A percentile compares a stretch with the other conserved stretches of the same genome.
Conservation (phyloP, 805 yeast species). For the Babjeviella inositovora region DNA sequence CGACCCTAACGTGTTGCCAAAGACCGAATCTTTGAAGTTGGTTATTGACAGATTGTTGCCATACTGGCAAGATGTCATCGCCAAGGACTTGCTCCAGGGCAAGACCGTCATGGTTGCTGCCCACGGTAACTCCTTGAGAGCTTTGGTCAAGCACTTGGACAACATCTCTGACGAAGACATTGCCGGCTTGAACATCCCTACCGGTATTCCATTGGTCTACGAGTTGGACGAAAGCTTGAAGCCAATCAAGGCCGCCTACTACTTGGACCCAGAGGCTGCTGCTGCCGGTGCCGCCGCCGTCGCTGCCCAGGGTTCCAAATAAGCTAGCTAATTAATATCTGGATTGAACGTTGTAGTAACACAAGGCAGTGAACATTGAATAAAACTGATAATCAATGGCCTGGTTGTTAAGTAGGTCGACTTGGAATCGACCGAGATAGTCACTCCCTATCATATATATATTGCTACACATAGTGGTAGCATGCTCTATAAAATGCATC, state of each 20-base stretch:
- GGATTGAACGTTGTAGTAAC: too few species aligned
- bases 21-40: slow-evolving; percentile 86
- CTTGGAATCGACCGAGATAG: too few species aligned
- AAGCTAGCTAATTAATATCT: too few species aligned
- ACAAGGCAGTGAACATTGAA: too few species aligned
- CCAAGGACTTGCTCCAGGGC: slow-evolving; percentile 68
- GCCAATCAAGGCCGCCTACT: slow-evolving; percentile 88
- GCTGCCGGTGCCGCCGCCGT: slow-evolving; percentile 99
- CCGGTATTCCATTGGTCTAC: slow-evolving; percentile 96
- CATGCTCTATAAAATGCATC: too few species aligned
- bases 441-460: too few species aligned
- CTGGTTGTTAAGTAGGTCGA: too few species aligned
- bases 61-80: slow-evolving; percentile 88
- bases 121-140: slow-evolving; percentile 98
- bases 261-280: slow-evolving; percentile 98
- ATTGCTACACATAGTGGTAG: too few species aligned
- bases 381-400: too few species aligned
- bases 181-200: slow-evolving; percentile 92
- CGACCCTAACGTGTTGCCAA: slow-evolving; percentile 79
- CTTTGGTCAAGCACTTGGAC: slow-evolving; percentile 90
- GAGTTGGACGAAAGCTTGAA: slow-evolving; percentile 78
- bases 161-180: slow-evolving; percentile 82
- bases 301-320: slow-evolving; percentile 89
- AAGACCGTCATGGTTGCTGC: slow-evolving; percentile 92
- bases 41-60: slow-evolving; percentile 95